Percentiles rank a stretch among this genome's conserved stretches.
Evolutionary conservation across 805 yeast genomes (phyloP).

Genomic region (Scheffersomyces lignosus): DNA sequence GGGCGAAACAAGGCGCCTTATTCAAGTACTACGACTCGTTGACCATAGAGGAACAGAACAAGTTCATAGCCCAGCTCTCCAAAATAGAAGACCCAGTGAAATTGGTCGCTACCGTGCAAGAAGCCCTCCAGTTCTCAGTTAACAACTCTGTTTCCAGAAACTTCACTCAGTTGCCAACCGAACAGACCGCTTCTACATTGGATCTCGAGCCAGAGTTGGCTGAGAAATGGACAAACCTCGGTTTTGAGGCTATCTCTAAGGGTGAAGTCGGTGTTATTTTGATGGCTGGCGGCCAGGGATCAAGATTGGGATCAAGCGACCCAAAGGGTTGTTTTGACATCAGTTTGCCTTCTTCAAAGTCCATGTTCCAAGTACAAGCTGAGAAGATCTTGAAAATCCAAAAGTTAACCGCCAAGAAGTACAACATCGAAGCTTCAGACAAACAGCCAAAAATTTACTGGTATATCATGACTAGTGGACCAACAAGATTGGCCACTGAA

Average conservation of each 20-base stretch:
- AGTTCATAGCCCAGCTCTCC: conserved; percentile 42
- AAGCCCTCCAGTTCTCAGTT: conserved; percentile 45
- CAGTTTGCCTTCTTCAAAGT: conserved; percentile 77
- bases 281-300: conserved; percentile 99
- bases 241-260: conserved; percentile 64
- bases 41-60: conserved; percentile 27
- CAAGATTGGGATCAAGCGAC: conserved; percentile 81
- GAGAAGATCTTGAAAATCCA: conserved; percentile 74
- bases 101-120: conserved; percentile 42
- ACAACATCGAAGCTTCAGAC: conserved; percentile 16
- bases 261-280: conserved; percentile 85
- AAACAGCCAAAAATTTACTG: conserved; percentile 53
- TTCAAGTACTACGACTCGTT: conserved; percentile 49
- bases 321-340: conserved; percentile 96
- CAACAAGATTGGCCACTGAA: conserved; percentile 78
- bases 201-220: conserved; percentile 34
- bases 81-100: conserved; percentile 41
- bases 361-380: conserved; percentile 90
- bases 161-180: conserved; percentile 51
- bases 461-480: conserved; percentile 94
- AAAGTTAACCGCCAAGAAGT: conserved; percentile 43
- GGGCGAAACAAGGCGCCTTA: conserved; percentile 55
- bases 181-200: conserved; percentile 49
- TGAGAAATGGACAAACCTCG: conserved; percentile 47
- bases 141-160: conserved; percentile 17